Evolutionary conservation across 768 basidiomycete species (phyloP).

Genomic region (Mycena metata): DNA sequence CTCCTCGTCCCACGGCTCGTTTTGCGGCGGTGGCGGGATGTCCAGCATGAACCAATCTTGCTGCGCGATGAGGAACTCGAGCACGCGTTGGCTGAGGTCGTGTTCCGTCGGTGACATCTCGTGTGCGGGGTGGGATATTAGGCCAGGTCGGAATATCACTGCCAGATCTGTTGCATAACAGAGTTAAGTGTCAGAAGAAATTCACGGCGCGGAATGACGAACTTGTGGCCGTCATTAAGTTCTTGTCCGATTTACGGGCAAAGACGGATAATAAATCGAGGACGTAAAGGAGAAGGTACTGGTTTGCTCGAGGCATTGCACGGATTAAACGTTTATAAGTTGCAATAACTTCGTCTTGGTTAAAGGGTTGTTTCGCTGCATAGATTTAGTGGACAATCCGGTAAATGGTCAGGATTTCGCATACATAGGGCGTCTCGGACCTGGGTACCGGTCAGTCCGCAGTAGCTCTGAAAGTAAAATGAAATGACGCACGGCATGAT

Average conservation of each 20-base stretch:
- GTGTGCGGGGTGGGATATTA: slow-evolving; percentile 90
- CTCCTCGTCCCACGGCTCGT: slow-evolving; percentile 56
- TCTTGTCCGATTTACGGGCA: slow-evolving; percentile 89
- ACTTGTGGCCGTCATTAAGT: slow-evolving; percentile 97
- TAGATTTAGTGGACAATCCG: slow-evolving; percentile 33
- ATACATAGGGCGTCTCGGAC: slow-evolving; percentile 85
- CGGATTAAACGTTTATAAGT: slow-evolving; percentile 90
- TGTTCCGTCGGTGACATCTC: slow-evolving; percentile 91
- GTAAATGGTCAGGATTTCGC: slow-evolving; percentile 34
- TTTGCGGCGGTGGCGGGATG: slow-evolving; percentile 75
- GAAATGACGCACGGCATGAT: slow-evolving; percentile 77
- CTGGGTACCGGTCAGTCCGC: slow-evolving; percentile 51
- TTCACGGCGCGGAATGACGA: slow-evolving; percentile 48
- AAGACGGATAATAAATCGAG: slow-evolving; percentile 97
- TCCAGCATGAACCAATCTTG: slow-evolving; percentile 97
- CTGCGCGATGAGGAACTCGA: slow-evolving; percentile 96
- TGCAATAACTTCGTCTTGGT: slow-evolving; percentile 78
- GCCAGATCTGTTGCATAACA: slow-evolving; percentile 78
- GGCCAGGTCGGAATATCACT: slow-evolving; percentile 95
- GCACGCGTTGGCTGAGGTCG: slow-evolving; percentile 86
- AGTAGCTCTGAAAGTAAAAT: slow-evolving; percentile 30
- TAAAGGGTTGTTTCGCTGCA: slow-evolving; percentile 75
- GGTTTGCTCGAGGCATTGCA: slow-evolving; percentile 88
- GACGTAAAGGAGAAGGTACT: slow-evolving; percentile 97
- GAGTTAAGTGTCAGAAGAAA: slow-evolving; percentile 13